Base-by-base conservation (phyloP, 2,329 filamentous ascomycete species). In the Colletotrichum gigasporum region DNA sequence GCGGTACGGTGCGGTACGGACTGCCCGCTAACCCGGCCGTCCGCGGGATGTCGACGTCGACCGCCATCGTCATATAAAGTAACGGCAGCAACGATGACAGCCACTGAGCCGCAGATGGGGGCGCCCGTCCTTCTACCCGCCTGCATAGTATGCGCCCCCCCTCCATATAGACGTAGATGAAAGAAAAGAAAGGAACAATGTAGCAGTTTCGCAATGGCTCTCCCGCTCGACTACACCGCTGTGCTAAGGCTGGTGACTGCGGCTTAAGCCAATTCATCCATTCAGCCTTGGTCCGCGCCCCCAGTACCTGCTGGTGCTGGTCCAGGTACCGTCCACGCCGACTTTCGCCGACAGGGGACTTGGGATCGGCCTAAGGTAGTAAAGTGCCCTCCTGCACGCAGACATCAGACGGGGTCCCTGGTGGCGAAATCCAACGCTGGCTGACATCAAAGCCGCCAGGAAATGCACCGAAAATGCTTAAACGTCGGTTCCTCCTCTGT, bases 391-490 rank as follows among this genome's bases (percentile, higher is more conserved):
- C 42, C 34, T 50, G 48, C 35, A 53, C n/a, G 61, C 28, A 53
- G 26, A 52, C 61, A 54, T 61, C 42, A 55, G 56, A 61, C 56
- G 39, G 61, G 22, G 10, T 44, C 42, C 34, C 10, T 30, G 41
- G 48, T 64, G 61, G 57, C 61, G 9, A 61, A 61, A 35, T 44
- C 14, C 22, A 41, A 50, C 30, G 56, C 55, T 42, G 48, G 35
- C 41, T 64, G 48, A 54, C 50, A 54, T 47, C 48, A 64, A 48
- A 42, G 22, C 41, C 22, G 32, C 56, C 20, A 34, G 24, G 48
- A 37, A 32, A 58, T 61, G 56, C 48, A 39, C 41, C 28, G 26
- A 54, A 47, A 28, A 61, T 60, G 48, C 45, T 47, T 44, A 52
- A 53, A 42, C 48, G 37, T 44, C 37, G 55, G 47, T 53, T 34